Base-by-base conservation (phyloP, 768 basidiomycete genomes). In the Sarcomyxa edulis region DNA sequence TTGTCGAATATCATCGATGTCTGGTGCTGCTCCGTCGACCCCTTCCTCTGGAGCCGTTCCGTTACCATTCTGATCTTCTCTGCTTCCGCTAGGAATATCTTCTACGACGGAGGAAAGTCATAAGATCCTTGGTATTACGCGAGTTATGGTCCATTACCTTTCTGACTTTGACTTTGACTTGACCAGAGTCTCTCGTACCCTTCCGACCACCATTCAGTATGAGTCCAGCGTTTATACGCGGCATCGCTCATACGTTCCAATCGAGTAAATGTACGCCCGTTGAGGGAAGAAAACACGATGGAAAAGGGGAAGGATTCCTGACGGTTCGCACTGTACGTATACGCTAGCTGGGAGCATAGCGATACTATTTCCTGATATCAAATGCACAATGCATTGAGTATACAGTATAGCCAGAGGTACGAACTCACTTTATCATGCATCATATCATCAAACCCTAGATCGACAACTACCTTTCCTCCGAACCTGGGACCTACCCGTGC, bases 371-470 rank as follows among this genome's bases (percentile, higher is more conserved):
- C 96, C 95, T 98, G 58, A 40, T 41, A 32, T 44, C 45, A 45
- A 44, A 35, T 31, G 23, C 21, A 18, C 6, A 33, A 21, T n/a
- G 32, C 15, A n/a, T 38, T 5, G 32, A 6, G 18, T 15, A 23
- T 4, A 6, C 22, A 9, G 22, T 10, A 9, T 7, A 28, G 27
- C 16, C 27, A 6, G 27, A 10, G 11, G 24, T 30, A 9, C 34
- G 43, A 34, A 59, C 81, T 48, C 59, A 94, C 93, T 68, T 93
- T 90, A 45, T 95, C 91, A 41, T 68, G 79, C 95, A 98, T 97
- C 62, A 81, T 68, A 30, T 93, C 77, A 56, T 98, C 94, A 57
- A 96, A 97, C 7, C 82, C 90, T 12, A 97, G 69, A 64, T 99
- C 96, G 14, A 98, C 59, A 23, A 90, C 76, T 3, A 92, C 71